A percentile compares a stretch with the other conserved stretches of the same genome.
Evolutionary conservation across 2,329 filamentous ascomycete species (phyloP).

Genomic region (Monilinia laxa): DNA sequence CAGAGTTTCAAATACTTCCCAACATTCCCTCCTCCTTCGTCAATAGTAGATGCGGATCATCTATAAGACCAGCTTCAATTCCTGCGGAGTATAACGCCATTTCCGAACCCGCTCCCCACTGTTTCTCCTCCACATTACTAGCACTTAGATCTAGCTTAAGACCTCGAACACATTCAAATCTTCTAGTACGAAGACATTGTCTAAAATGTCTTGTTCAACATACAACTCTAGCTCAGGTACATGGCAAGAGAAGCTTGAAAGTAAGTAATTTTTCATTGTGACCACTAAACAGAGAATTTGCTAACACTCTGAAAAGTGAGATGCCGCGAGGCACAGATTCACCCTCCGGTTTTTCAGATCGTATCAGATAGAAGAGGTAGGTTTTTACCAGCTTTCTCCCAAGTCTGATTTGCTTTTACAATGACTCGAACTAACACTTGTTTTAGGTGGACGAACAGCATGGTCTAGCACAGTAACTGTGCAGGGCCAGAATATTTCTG

Average conservation of each 20-base stretch:
- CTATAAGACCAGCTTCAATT: constrained; percentile 39
- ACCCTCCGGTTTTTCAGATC: constrained; percentile 63
- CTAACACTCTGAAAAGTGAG: constrained; percentile 48
- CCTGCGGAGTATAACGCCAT: constrained; percentile 40
- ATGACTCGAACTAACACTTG: constrained; percentile 27
- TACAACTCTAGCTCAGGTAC: constrained; percentile 34
- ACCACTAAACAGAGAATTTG: constrained; percentile 25
- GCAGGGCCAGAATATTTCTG: constrained; percentile 61
- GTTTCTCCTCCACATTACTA: constrained; percentile 34
- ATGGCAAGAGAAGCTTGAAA: constrained; percentile 44
- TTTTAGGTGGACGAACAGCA: constrained; percentile 77
- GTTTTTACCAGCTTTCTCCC: constrained; percentile 26
- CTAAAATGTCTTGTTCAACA: constrained; percentile 39
- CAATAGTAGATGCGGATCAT: constrained; percentile 26
- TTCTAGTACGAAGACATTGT: constrained; percentile 15
- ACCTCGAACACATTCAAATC: constrained; percentile 24
- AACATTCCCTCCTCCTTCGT: constrained; percentile 24
- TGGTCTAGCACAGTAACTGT: constrained; percentile 85
- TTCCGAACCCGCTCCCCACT: constrained; percentile 34
- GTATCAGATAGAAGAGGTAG: constrained; percentile 74
- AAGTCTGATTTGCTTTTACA: constrained; percentile 6
- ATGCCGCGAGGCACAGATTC: constrained; percentile 55
- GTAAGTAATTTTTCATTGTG: constrained; percentile 36
- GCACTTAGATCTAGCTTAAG: constrained; percentile 26
- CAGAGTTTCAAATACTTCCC: constrained; percentile 33